A percentile compares a stretch with the other conserved stretches of the same genome.
phyloP scores from a whole-genome alignment of 2,329 filamentous ascomycete species.

The Diaporthe vexans region DNA sequence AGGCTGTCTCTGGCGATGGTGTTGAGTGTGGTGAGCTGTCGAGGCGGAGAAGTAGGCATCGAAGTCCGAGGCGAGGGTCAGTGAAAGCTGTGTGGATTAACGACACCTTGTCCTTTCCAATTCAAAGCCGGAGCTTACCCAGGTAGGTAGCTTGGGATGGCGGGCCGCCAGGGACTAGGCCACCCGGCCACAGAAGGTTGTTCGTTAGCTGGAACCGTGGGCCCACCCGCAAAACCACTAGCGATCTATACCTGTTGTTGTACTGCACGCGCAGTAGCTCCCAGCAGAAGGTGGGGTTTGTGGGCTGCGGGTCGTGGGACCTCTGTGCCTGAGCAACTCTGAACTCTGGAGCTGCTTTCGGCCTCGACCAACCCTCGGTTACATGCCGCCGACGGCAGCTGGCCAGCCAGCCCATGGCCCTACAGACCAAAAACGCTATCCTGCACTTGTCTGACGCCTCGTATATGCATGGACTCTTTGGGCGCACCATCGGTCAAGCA shows the following conservation, averaged over 20 bases:
- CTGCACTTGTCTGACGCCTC: not conserved
- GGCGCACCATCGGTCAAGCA: too few relatives aligned
- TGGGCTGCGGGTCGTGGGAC: conserved; percentile 13
- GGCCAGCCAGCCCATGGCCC: not conserved
- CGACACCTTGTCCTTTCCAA: conserved; percentile 35
- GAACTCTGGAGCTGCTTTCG: conserved; percentile 2
- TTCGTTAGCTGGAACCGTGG: conserved; percentile 16
- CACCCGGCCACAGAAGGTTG: not conserved
- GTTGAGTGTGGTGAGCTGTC: conserved; percentile 20
- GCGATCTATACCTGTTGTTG: conserved; percentile 8
- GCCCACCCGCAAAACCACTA: conserved; percentile 23
- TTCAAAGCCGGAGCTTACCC: conserved; percentile 24
- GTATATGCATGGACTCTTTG: too few relatives aligned
- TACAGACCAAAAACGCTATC: not conserved
- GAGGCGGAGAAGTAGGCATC: conserved; percentile 23
- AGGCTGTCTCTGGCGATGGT: conserved; percentile 25
- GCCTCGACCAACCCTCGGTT: conserved; percentile 17
- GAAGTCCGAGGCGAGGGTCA: conserved; percentile 16
- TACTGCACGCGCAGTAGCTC: conserved; percentile 2
- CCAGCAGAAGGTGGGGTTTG: conserved; percentile 26
- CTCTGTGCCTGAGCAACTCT: conserved; percentile 6
- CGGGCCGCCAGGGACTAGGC: conserved; percentile 24
- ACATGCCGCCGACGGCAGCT: conserved; percentile 21
- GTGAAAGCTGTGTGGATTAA: conserved; percentile 30
- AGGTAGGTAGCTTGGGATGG: conserved; percentile 18